phyloP scores from a whole-genome alignment of 768 basidiomycete genomes.

The Trametes maxima region DNA sequence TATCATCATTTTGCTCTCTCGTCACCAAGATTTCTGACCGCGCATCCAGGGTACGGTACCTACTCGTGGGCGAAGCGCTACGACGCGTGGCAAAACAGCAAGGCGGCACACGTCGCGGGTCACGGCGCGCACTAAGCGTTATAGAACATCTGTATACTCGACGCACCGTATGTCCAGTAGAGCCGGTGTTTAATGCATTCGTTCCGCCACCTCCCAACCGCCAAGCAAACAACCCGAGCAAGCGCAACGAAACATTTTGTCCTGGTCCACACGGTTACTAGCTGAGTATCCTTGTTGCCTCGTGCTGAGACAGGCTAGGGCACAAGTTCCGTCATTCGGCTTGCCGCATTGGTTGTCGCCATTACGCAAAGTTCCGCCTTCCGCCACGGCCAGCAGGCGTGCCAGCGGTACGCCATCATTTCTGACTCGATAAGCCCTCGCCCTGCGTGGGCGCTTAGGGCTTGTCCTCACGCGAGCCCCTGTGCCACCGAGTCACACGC shows the following conservation, averaged over 20 bases:
- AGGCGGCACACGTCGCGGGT: conserved; percentile 71
- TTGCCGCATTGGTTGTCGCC: background rate
- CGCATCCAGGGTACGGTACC: conserved; percentile 63
- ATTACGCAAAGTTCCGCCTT: background rate
- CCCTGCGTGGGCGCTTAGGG: background rate
- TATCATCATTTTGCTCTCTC: background rate
- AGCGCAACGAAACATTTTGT: background rate
- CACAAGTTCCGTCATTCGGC: too few relatives aligned
- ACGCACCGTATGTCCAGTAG: conserved; percentile 1
- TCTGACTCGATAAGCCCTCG: conserved; percentile 4
- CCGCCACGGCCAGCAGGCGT: background rate
- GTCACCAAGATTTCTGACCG: background rate
- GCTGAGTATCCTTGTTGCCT: background rate
- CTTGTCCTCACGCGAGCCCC: background rate
- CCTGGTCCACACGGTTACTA: background rate
- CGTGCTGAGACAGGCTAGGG: too few relatives aligned
- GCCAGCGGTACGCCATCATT: background rate
- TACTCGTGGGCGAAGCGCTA: conserved; percentile 80
- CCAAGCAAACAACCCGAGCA: background rate
- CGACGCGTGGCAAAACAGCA: conserved; percentile 72
- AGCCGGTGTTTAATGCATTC: conserved; percentile 7
- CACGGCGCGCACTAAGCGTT: conserved; percentile 22
- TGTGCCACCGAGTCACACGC: conserved; percentile 8
- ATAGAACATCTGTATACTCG: conserved; percentile 7
- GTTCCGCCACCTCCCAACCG: too few relatives aligned